These are phyloP conservation scores for Eleusine indica DNA, from an alignment of 176 grass and related monocot species.

Conservation along the genomic window DNA sequence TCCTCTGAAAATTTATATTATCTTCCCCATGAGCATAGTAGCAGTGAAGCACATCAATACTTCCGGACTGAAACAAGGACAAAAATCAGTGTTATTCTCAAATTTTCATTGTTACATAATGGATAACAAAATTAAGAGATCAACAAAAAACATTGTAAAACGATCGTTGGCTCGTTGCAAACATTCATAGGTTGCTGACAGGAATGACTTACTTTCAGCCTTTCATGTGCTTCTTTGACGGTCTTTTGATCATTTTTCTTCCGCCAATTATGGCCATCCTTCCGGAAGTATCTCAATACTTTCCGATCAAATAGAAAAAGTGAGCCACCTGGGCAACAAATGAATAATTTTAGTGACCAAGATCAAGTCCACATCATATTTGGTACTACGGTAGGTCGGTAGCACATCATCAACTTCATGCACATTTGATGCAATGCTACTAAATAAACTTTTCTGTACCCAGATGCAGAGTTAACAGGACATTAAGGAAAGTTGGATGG, in stretches of 20 bases:
- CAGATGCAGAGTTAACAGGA: not conserved
- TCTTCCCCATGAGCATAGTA: slow-evolving; percentile 95
- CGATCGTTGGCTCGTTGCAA: not conserved
- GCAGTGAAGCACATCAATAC: slow-evolving; percentile 88
- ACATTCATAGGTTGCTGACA: not conserved
- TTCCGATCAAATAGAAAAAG: slow-evolving; percentile 79
- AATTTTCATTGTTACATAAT: not conserved
- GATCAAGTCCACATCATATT: not conserved
- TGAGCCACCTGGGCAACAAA: slow-evolving; percentile 52
- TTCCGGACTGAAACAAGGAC: slow-evolving; percentile 60
- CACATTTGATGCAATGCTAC: not conserved
- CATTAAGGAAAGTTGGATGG: not conserved
- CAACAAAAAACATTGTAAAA: not conserved
- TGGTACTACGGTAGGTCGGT: not conserved
- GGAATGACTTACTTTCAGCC: slow-evolving; percentile 54
- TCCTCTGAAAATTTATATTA: slow-evolving; percentile 83
- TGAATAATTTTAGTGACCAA: slow-evolving; percentile 37
- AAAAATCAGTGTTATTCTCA: not conserved
- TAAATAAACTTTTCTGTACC: slow-evolving; percentile 18
- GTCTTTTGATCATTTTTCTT: slow-evolving; percentile 75
- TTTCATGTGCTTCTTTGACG: slow-evolving; percentile 75
- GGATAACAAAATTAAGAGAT: not conserved
- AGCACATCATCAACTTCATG: slow-evolving; percentile 21
- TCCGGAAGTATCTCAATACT: slow-evolving; percentile 65
- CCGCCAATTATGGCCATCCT: slow-evolving; percentile 76